Conservation (phyloP, 768 basidiomycete genomes). For the Grammothele lineata region DNA sequence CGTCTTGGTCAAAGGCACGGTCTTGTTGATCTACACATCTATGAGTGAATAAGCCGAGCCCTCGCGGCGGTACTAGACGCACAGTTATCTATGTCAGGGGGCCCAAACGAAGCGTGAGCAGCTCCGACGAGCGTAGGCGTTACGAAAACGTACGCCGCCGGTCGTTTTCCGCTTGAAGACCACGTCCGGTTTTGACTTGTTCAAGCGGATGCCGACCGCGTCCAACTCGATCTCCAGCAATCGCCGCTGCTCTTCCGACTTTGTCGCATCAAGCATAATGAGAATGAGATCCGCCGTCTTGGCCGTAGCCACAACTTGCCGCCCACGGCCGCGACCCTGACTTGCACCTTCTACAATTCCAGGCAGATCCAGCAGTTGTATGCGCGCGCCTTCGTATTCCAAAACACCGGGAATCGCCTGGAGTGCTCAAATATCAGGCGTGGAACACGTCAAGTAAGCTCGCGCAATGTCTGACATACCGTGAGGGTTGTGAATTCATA, state of each 20-base stretch:
- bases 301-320: constrained; percentile 86
- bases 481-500: constrained; percentile 96
- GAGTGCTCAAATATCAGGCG: neutral
- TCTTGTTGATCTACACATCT: constrained; percentile 64
- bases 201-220: constrained; percentile 93
- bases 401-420: constrained; percentile 97
- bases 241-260: constrained; percentile 85
- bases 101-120: neutral
- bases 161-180: constrained; percentile 93
- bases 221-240: constrained; percentile 92
- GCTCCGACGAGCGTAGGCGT: neutral
- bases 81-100: constrained; percentile 61
- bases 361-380: constrained; percentile 92
- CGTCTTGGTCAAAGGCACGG: constrained; percentile 90
- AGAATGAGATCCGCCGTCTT: constrained; percentile 74
- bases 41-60: neutral
- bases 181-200: constrained; percentile 87
- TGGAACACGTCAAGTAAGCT: neutral
- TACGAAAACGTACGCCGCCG: constrained; percentile 67
- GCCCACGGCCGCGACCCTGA: constrained; percentile 86
- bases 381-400: constrained; percentile 90
- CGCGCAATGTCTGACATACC: constrained; percentile 33
- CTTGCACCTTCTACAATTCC: constrained; percentile 95
- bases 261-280: constrained; percentile 90
- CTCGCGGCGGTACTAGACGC: constrained; percentile 13